Conservation (phyloP, 495 filamentous ascomycete genomes). For the Hypoxylon trugodes region DNA sequence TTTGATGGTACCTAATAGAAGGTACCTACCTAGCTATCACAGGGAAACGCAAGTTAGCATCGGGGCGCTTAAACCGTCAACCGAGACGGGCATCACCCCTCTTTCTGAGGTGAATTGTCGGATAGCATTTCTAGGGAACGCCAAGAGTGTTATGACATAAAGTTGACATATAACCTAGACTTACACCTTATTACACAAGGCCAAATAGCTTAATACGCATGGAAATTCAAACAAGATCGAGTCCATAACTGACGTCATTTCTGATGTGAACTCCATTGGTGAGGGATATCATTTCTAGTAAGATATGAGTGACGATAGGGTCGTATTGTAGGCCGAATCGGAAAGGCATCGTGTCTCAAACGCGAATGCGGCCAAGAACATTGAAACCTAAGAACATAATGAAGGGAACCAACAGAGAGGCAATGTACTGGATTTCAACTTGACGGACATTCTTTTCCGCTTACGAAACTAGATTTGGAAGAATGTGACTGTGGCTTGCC, state of each 20-base stretch:
- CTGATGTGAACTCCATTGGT: conserved; percentile 3
- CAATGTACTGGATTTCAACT: not conserved
- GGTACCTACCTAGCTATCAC: too few relatives aligned
- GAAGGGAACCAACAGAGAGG: not conserved
- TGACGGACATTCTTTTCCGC: conserved; percentile 26
- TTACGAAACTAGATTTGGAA: not conserved
- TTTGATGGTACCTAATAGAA: not conserved
- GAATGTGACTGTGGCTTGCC: not conserved
- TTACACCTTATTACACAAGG: too few relatives aligned
- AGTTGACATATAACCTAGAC: not conserved
- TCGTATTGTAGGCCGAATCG: conserved; percentile 10
- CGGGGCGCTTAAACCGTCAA: not conserved
- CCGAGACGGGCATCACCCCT: conserved; percentile 20
- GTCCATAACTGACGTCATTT: conserved; percentile 28
- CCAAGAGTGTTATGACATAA: conserved; percentile 14
- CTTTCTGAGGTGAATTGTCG: too few relatives aligned
- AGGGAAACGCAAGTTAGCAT: too few relatives aligned
- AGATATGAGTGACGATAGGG: conserved; percentile 21
- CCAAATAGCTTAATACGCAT: not conserved
- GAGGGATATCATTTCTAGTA: not conserved
- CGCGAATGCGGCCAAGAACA: not conserved
- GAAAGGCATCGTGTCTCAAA: not conserved
- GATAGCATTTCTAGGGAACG: too few relatives aligned
- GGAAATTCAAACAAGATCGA: not conserved
- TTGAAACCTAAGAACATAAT: not conserved